These are phyloP conservation scores for Willaertia magna DNA, from an alignment of 208 protist species.

Conservation along the genomic window DNA sequence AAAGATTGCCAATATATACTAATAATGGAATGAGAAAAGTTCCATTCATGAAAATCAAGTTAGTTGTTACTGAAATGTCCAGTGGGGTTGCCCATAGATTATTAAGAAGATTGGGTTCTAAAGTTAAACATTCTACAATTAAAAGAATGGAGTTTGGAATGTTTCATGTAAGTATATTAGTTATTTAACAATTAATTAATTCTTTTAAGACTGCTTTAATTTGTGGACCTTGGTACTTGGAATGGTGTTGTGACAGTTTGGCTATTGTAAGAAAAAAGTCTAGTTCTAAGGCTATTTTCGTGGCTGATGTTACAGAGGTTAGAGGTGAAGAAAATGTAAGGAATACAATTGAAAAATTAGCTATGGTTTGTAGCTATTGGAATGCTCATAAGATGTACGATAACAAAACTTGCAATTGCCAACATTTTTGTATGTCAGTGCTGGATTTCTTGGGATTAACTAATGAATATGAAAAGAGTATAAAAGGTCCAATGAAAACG, in stretches of 20 bases:
- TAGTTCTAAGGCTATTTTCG: not conserved
- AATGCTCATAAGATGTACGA: not conserved
- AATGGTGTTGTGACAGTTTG: not conserved
- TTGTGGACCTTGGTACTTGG: not conserved
- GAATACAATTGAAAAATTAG: not conserved
- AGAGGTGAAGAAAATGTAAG: not conserved
- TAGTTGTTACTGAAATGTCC: not conserved
- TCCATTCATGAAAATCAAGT: not conserved
- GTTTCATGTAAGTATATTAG: no score
- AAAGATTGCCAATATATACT: not conserved
- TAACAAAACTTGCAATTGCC: not conserved
- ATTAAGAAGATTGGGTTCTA: not conserved
- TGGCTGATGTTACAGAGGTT: not conserved
- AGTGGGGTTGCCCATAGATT: not conserved
- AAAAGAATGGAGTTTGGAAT: not conserved
- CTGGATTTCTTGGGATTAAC: not conserved
- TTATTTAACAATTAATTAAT: no score
- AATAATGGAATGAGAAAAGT: not conserved
- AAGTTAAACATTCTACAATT: not conserved
- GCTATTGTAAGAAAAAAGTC: not conserved
- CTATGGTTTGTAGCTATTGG: not conserved
- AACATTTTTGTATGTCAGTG: not conserved
- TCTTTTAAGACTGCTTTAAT: not conserved
- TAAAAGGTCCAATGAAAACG: not conserved
- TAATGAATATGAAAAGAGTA: not conserved